These are phyloP conservation scores for Graphium sp. DNA, from an alignment of 2,329 filamentous ascomycete genomes.

Conservation along the genomic window DNA sequence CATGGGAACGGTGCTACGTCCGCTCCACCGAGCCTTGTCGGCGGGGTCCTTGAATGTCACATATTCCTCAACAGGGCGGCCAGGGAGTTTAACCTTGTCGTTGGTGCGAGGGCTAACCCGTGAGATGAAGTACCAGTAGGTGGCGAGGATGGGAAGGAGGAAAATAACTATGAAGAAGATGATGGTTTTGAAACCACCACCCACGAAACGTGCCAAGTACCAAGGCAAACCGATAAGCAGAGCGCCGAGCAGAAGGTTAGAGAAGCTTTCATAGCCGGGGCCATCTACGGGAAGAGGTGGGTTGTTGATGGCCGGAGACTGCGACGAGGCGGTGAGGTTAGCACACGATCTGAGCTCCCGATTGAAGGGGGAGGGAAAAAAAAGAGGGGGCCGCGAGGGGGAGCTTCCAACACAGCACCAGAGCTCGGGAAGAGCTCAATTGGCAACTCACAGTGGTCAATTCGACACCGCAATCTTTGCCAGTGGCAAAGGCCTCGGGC, in stretches of 20 bases:
- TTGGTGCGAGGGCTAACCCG: constrained; percentile 75
- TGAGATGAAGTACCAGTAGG: constrained; percentile 71
- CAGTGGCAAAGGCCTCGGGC: constrained; percentile 47
- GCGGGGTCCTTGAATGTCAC: constrained; percentile 59
- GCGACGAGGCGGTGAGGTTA: constrained; percentile 9
- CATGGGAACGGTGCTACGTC: constrained; percentile 69
- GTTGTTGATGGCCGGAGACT: constrained; percentile 89
- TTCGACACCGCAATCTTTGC: constrained; percentile 40
- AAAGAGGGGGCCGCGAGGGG: constrained; percentile 9
- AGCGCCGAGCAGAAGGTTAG: constrained; percentile 59
- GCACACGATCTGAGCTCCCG: not conserved
- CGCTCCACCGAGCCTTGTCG: constrained; percentile 50
- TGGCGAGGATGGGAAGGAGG: constrained; percentile 63
- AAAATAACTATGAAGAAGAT: constrained; percentile 76
- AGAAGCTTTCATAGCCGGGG: constrained; percentile 72
- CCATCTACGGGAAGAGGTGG: constrained; percentile 83
- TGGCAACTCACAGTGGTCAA: constrained; percentile 21
- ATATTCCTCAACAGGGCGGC: constrained; percentile 81
- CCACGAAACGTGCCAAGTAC: constrained; percentile 68
- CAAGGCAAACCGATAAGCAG: constrained; percentile 55
- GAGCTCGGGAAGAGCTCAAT: constrained; percentile 1
- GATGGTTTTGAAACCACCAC: constrained; percentile 74
- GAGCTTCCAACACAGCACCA: too few relatives aligned
- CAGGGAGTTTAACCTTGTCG: constrained; percentile 77
- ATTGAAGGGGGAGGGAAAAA: not conserved